These are phyloP conservation scores for Carex parvula DNA, from an alignment of 176 grass and related monocot genomes.

Conservation along the genomic window DNA sequence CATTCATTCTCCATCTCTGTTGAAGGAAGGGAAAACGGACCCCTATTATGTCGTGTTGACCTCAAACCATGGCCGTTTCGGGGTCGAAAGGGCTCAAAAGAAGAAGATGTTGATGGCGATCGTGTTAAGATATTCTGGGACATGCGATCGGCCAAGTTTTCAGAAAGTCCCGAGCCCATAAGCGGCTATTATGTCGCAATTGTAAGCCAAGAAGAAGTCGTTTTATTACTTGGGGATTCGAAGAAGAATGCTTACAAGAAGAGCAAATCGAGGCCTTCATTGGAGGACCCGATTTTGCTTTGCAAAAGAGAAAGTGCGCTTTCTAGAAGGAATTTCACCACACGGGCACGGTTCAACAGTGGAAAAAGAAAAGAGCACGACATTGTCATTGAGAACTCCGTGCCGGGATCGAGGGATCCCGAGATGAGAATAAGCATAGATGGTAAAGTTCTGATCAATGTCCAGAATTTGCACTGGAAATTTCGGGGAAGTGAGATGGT, in stretches of 20 bases:
- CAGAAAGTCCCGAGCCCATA: slow-evolving; percentile 51
- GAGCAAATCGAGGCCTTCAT: slow-evolving; percentile 58
- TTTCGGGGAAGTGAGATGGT: slow-evolving; percentile 75
- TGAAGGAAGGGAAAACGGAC: slow-evolving; percentile 26
- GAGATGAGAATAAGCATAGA: slow-evolving; percentile 80
- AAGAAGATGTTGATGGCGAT: slow-evolving; percentile 50
- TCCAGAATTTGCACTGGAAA: slow-evolving; percentile 82
- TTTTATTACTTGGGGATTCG: slow-evolving; percentile 58
- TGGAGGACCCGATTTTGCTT: slow-evolving; percentile 62
- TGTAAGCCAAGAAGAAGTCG: slow-evolving; percentile 62
- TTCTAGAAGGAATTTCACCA: slow-evolving; percentile 48
- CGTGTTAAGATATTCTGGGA: slow-evolving; percentile 79
- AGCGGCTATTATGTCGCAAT: slow-evolving; percentile 61
- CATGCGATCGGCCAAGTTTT: slow-evolving; percentile 78
- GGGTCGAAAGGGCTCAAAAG: slow-evolving; percentile 81
- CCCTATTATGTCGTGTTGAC: slow-evolving; percentile 67
- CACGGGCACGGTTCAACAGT: slow-evolving; percentile 44
- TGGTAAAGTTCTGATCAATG: slow-evolving; percentile 52
- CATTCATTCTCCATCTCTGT: slow-evolving; percentile 89
- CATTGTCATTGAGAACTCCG: slow-evolving; percentile 58
- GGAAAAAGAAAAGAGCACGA: slow-evolving; percentile 49
- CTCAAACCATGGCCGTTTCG: slow-evolving; percentile 96
- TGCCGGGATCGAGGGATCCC: slow-evolving; percentile 47
- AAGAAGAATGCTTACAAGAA: slow-evolving; percentile 92
- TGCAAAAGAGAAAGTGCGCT: slow-evolving; percentile 60